These are phyloP conservation scores for Eucalyptus camaldulensis DNA, from an alignment of 345 rosid species.

Conservation along the genomic window DNA sequence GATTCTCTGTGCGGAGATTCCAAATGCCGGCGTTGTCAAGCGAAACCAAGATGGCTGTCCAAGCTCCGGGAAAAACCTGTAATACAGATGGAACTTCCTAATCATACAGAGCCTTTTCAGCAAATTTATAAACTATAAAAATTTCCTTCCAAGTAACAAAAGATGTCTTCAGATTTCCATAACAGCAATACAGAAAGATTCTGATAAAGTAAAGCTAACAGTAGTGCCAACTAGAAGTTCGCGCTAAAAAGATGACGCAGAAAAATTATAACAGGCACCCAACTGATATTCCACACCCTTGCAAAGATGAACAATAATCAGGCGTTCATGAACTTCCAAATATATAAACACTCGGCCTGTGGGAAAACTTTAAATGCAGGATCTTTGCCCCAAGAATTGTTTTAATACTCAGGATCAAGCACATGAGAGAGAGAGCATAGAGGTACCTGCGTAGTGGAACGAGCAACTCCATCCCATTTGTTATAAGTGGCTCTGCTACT, in stretches of 20 bases:
- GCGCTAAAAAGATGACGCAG: neutral
- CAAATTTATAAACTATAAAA: neutral
- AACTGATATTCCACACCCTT: neutral
- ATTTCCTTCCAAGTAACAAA: neutral
- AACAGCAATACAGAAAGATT: neutral
- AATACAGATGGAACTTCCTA: neutral
- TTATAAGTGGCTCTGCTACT: slow-evolving; percentile 79
- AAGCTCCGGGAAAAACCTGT: slow-evolving; percentile 92
- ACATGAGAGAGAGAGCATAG: neutral
- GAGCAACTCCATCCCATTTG: slow-evolving; percentile 92
- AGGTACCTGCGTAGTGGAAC: slow-evolving; percentile 67
- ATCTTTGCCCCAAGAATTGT: neutral
- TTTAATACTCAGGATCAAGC: neutral
- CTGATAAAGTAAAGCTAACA: neutral
- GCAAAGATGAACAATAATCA: neutral
- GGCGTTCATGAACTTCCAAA: neutral
- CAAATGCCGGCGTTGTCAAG: slow-evolving; percentile 90
- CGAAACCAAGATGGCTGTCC: slow-evolving; percentile 85
- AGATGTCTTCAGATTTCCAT: neutral
- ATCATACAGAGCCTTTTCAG: neutral
- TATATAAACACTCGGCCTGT: neutral
- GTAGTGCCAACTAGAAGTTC: neutral
- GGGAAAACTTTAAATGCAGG: neutral
- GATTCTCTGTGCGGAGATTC: slow-evolving; percentile 82
- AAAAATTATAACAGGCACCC: neutral